phyloP scores from a whole-genome alignment of 148 eudicot species.

The Chenopodium formosanum region DNA sequence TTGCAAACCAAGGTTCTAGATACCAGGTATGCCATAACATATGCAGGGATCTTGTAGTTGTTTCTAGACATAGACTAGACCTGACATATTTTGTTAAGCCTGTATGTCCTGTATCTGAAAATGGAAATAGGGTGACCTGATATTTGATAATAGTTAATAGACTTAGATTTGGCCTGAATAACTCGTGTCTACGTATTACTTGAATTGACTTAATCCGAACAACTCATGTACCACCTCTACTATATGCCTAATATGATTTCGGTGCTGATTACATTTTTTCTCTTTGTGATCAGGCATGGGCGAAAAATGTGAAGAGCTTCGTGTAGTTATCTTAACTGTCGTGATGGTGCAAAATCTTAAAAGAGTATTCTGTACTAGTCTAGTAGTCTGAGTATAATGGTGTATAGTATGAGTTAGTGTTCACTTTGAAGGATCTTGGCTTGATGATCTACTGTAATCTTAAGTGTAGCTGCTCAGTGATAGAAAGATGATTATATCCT shows the following conservation, averaged over 20 bases:
- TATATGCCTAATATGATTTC: not conserved
- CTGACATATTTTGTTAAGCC: not conserved
- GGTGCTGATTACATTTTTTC: constrained; percentile 2
- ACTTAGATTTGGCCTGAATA: too few relatives aligned
- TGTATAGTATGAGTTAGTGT: not conserved
- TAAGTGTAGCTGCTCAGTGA: not conserved
- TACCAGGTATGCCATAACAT: constrained; percentile 33
- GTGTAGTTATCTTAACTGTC: not conserved
- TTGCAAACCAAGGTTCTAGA: constrained; percentile 35
- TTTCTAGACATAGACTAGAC: too few relatives aligned
- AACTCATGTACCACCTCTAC: not conserved
- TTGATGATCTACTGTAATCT: not conserved
- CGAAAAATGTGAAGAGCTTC: constrained; percentile 38
- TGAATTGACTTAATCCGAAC: not conserved
- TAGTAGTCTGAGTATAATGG: not conserved
- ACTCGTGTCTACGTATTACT: too few relatives aligned
- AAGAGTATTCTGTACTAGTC: not conserved
- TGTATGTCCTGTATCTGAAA: not conserved
- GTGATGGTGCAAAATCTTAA: not conserved
- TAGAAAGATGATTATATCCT: not conserved
- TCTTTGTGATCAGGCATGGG: constrained; percentile 35
- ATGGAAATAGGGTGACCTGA: not conserved
- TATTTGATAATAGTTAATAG: too few relatives aligned
- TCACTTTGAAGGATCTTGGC: not conserved
- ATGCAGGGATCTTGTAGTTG: not conserved